Percentiles rank a stretch among this genome's conserved stretches.
phyloP scores from a whole-genome alignment of 805 yeast genomes.

The Saccharomycopsis javanensis region DNA sequence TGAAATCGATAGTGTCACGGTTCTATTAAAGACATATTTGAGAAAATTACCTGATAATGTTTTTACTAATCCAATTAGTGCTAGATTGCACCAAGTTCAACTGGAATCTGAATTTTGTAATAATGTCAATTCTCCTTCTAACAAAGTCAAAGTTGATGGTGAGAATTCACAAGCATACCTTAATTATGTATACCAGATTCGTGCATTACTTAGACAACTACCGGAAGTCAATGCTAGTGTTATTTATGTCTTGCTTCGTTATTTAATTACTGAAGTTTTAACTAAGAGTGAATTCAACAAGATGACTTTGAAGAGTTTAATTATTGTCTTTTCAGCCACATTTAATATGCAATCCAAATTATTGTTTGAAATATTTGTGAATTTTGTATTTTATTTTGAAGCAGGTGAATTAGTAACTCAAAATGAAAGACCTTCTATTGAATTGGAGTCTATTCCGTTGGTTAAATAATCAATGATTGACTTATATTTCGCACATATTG shows the following conservation, averaged over 20 bases:
- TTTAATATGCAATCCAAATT: slow-evolving; percentile 56
- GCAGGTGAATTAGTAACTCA: slow-evolving; percentile 34
- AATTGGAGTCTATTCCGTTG: slow-evolving; percentile 40
- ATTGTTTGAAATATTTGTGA: slow-evolving; percentile 48
- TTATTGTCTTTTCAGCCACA: slow-evolving; percentile 79
- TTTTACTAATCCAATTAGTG: slow-evolving; percentile 44
- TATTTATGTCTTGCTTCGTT: slow-evolving; percentile 54
- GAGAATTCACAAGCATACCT: slow-evolving; percentile 14
- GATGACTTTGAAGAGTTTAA: slow-evolving; percentile 73
- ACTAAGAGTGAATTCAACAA: slow-evolving; percentile 55
- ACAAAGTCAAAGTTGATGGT: slow-evolving; percentile 17
- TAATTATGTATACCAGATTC: slow-evolving; percentile 15
- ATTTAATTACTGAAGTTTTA: slow-evolving; percentile 50
- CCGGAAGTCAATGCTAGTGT: slow-evolving; percentile 51
- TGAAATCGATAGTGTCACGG: slow-evolving; percentile 83
- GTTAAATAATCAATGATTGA: neutral
- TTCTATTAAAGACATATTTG: slow-evolving; percentile 71
- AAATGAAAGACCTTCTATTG: slow-evolving; percentile 38
- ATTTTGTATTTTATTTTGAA: slow-evolving; percentile 54
- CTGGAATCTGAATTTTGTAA: slow-evolving; percentile 21
- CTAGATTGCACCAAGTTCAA: slow-evolving; percentile 30
- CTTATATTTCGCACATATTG: neutral
- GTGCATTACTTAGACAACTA: slow-evolving; percentile 24
- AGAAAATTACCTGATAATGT: slow-evolving; percentile 66
- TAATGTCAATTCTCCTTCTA: slow-evolving; percentile 19